phyloP scores from a whole-genome alignment of 495 filamentous ascomycete species.

The Chaetomium cochliodes region DNA sequence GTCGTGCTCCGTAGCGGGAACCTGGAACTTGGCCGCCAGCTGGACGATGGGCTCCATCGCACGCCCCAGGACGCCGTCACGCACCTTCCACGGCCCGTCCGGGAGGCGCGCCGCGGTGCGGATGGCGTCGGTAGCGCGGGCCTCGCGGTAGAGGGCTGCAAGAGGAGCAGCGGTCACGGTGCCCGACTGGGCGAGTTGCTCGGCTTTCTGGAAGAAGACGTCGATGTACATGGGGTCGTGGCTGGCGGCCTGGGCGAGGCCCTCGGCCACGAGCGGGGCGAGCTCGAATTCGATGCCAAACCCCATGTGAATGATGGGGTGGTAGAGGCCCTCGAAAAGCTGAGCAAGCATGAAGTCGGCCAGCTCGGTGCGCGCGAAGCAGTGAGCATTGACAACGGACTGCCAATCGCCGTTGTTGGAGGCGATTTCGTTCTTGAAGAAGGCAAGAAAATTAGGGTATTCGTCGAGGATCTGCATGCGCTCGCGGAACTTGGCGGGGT shows the following conservation, averaged over 20 bases:
- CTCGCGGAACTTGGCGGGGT: background rate
- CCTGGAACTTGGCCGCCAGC: background rate
- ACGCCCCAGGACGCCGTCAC: background rate
- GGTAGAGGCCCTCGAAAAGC: background rate
- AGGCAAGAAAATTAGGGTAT: background rate
- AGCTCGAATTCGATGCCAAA: conserved; percentile 4
- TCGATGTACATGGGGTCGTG: background rate
- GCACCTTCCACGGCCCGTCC: background rate
- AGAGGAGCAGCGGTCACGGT: background rate
- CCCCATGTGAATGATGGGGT: conserved; percentile 4
- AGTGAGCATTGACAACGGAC: background rate
- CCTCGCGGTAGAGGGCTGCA: background rate
- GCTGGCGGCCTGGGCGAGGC: background rate
- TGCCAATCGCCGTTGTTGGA: background rate
- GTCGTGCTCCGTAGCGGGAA: background rate
- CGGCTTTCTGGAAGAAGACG: background rate
- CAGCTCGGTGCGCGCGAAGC: background rate
- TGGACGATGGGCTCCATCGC: background rate
- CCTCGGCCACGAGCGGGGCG: background rate
- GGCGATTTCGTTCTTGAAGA: background rate
- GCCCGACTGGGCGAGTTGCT: background rate
- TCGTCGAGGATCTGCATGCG: background rate
- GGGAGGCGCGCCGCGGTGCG: background rate
- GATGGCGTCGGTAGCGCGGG: background rate
- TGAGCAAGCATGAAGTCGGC: background rate